A percentile compares a stretch with the other conserved stretches of the same genome.
These are phyloP conservation scores for Cladophialophora exuberans DNA, from an alignment of 2,329 filamentous ascomycete species.

Conservation along the genomic window DNA sequence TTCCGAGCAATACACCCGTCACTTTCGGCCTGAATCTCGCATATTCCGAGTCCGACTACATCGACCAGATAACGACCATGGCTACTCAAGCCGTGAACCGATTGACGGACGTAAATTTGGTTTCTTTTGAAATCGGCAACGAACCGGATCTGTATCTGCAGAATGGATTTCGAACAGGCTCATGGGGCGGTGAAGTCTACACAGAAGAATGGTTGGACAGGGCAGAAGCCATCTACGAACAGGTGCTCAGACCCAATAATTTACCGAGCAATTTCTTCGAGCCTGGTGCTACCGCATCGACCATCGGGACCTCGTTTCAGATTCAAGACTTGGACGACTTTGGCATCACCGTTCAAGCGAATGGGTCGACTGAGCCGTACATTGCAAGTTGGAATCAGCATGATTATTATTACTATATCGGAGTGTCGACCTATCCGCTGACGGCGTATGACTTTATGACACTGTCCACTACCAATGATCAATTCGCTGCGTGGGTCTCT, in stretches of 20 bases:
- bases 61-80: constrained; percentile 46
- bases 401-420: constrained; percentile 58
- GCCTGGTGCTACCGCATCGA: constrained; percentile 53
- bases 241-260: constrained; percentile 48
- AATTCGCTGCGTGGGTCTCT: constrained; percentile 52
- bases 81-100: constrained; percentile 37
- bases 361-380: constrained; percentile 40
- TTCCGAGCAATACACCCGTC: constrained; percentile 54
- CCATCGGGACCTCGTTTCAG: constrained; percentile 55
- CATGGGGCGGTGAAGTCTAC: constrained; percentile 50
- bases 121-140: constrained; percentile 39
- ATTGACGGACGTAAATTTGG: constrained; percentile 33
- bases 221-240: constrained; percentile 48
- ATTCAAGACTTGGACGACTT: constrained; percentile 46
- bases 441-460: constrained; percentile 51
- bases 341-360: constrained; percentile 43
- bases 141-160: constrained; percentile 39
- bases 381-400: constrained; percentile 56
- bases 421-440: constrained; percentile 48
- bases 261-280: constrained; percentile 53
- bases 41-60: constrained; percentile 50
- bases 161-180: constrained; percentile 50
- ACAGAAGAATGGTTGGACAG: constrained; percentile 51
- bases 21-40: constrained; percentile 57
- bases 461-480: constrained; percentile 50